Percentiles rank a stretch among this genome's conserved stretches.
These are phyloP conservation scores for Rhodomyrtus psidioides DNA, from an alignment of 441 rosid genomes.

Conservation along the genomic window DNA sequence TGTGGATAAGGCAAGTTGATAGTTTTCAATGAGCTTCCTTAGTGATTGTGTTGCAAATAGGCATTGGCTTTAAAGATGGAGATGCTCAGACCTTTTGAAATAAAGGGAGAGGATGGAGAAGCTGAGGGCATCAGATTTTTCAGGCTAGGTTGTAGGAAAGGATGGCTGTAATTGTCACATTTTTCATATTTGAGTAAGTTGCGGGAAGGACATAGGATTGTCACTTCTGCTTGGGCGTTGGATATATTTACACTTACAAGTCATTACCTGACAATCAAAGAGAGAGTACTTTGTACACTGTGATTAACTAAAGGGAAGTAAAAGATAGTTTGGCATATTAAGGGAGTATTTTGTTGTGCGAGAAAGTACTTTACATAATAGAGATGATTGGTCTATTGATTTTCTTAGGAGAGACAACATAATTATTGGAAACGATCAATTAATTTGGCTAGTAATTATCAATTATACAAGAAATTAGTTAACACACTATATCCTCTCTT, in stretches of 20 bases:
- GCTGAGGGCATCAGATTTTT: background rate
- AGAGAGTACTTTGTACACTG: background rate
- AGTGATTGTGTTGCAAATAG: background rate
- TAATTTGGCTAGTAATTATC: background rate
- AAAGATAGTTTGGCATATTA: background rate
- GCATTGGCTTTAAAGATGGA: background rate
- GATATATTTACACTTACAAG: background rate
- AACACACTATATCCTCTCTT: background rate
- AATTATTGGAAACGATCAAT: background rate
- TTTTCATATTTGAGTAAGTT: background rate
- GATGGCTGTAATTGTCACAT: background rate
- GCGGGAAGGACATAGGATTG: background rate
- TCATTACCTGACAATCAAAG: background rate
- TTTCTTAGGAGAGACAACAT: background rate
- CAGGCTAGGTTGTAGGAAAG: background rate
- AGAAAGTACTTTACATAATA: background rate
- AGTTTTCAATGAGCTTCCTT: background rate
- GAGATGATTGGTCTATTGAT: background rate
- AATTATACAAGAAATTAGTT: background rate
- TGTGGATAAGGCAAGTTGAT: background rate
- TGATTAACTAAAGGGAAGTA: background rate
- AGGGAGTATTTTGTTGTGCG: background rate
- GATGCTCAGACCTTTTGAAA: background rate
- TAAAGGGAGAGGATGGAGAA: background rate
- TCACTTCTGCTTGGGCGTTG: background rate